Evolutionary conservation across 176 grass and related monocot species (phyloP).

Genomic region (Elaeis guineensis): DNA sequence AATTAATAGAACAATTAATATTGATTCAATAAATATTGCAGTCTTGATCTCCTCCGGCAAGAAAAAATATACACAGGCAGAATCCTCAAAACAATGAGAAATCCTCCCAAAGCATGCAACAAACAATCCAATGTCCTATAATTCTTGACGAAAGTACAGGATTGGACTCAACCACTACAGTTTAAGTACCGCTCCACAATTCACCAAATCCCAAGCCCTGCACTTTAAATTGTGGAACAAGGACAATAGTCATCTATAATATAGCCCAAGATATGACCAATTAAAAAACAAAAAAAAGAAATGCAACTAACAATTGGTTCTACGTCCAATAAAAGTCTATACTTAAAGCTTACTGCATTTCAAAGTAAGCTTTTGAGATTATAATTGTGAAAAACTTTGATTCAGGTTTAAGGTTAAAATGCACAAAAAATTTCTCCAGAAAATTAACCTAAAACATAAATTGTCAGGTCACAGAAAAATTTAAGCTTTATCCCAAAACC

Average conservation of each 20-base stretch:
- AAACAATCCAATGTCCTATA: conserved; percentile 1
- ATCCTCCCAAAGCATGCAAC: conserved; percentile 10
- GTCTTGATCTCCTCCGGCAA: background rate
- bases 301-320: background rate
- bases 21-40: background rate
- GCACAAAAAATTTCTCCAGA: background rate
- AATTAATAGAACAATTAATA: conserved; percentile 3
- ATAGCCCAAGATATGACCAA: background rate
- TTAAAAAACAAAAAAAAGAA: background rate
- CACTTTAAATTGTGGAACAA: conserved; percentile 13
- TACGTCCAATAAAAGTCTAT: background rate
- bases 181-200: conserved; percentile 7
- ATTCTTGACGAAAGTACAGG: background rate
- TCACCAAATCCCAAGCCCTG: conserved; percentile 9
- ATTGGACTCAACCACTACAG: conserved; percentile 4
- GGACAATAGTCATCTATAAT: background rate
- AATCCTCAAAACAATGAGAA: conserved; percentile 2
- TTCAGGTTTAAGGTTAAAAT: no score
- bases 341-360: background rate
- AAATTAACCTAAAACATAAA: background rate
- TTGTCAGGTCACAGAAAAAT: background rate
- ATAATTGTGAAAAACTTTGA: no score
- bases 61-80: background rate
- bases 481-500: background rate
- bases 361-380: no score